These are phyloP conservation scores for Bombardia bombarda DNA, from an alignment of 495 filamentous ascomycete species.

Conservation along the genomic window DNA sequence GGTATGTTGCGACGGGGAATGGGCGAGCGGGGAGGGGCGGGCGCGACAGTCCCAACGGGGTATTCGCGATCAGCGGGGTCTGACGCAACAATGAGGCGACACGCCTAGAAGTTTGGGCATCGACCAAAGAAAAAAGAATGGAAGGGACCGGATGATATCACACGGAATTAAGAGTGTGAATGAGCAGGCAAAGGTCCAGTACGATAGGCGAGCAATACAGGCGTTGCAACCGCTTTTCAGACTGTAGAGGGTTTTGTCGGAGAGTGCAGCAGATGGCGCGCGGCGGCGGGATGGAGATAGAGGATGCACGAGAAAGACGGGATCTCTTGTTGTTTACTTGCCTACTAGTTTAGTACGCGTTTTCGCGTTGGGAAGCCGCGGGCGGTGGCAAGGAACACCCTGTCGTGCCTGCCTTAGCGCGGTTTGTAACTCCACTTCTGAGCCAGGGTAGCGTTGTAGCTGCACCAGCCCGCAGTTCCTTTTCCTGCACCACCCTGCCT, in stretches of 20 bases:
- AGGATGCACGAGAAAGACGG: conserved; percentile 13
- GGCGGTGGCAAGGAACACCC: conserved; percentile 7
- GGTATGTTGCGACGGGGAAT: too few relatives aligned
- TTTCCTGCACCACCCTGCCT: background rate
- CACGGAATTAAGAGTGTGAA: background rate
- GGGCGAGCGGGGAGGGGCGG: conserved; percentile 10
- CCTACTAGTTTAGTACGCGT: conserved; percentile 8
- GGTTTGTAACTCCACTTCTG: conserved; percentile 4
- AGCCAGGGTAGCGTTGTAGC: conserved; percentile 10
- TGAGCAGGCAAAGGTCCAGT: background rate
- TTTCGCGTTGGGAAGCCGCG: conserved; percentile 17
- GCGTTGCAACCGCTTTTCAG: too few relatives aligned
- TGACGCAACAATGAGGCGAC: conserved; percentile 12
- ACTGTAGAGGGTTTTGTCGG: too few relatives aligned
- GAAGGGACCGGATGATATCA: background rate
- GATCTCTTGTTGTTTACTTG: conserved; percentile 18
- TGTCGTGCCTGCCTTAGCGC: conserved; percentile 13
- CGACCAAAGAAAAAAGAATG: background rate
- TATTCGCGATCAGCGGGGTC: conserved; percentile 17
- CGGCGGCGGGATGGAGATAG: too few relatives aligned
- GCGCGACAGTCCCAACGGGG: background rate
- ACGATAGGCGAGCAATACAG: too few relatives aligned
- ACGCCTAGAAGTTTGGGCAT: background rate
- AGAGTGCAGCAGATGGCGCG: too few relatives aligned
- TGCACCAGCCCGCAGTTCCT: conserved; percentile 2